Evolutionary conservation across 1,139 yeast genomes (phyloP).

Genomic region (Hyphopichia wangnamkhiaoensis): DNA sequence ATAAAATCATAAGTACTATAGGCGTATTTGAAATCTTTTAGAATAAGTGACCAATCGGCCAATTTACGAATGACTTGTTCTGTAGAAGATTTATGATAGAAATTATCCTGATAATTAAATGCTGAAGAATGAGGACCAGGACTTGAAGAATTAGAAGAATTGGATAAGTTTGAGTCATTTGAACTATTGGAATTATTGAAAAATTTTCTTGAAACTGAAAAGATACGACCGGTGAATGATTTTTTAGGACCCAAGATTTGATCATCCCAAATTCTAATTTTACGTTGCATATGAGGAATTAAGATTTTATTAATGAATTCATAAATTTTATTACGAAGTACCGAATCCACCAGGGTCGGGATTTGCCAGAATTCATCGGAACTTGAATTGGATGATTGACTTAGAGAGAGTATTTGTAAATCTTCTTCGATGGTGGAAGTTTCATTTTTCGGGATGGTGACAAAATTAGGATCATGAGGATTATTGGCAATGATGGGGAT

Average conservation of each 20-base stretch:
- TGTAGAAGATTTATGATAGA: constrained; percentile 60
- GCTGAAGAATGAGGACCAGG: constrained; percentile 16
- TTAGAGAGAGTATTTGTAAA: constrained; percentile 39
- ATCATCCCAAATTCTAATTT: constrained; percentile 79
- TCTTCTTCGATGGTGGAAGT: constrained; percentile 58
- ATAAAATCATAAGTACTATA: constrained; percentile 81
- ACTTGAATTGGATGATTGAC: constrained; percentile 15
- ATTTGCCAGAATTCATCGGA: constrained; percentile 18
- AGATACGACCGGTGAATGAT: constrained; percentile 72
- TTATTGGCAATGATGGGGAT: constrained; percentile 23
- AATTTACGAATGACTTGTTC: constrained; percentile 79
- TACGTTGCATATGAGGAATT: constrained; percentile 77
- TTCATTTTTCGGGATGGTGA: constrained; percentile 21
- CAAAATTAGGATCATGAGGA: constrained; percentile 8
- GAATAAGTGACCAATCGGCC: constrained; percentile 91
- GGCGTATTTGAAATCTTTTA: constrained; percentile 85
- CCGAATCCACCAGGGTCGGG: constrained; percentile 38
- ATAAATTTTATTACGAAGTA: constrained; percentile 45
- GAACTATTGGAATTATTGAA: constrained; percentile 33
- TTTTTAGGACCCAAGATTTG: constrained; percentile 66
- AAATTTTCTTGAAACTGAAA: constrained; percentile 65
- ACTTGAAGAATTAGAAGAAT: constrained; percentile 9
- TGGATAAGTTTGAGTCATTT: constrained; percentile 7
- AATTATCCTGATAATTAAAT: constrained; percentile 49
- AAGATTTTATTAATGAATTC: constrained; percentile 60